Evolutionary conservation across 176 grass and related monocot genomes (phyloP).

Genomic region (Aegilops speltoides): DNA sequence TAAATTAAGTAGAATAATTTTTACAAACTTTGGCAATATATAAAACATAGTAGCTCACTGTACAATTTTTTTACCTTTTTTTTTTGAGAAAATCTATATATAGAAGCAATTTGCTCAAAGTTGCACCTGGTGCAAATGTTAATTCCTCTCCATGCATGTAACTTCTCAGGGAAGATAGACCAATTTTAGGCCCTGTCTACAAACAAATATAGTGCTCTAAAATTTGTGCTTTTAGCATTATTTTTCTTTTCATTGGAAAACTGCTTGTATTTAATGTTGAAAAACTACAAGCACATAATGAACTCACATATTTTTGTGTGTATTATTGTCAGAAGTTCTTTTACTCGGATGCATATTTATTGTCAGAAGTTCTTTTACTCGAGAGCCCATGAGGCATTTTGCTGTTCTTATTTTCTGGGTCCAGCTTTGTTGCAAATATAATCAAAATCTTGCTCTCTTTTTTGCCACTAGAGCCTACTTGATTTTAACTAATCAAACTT

Average conservation of each 20-base stretch:
- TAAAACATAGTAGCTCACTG: neutral
- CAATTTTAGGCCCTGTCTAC: neutral
- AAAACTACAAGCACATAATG: neutral
- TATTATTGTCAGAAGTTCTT: neutral
- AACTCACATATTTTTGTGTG: neutral
- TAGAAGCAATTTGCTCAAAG: neutral
- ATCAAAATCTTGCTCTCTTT: slow-evolving; percentile 15
- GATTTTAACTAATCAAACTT: neutral
- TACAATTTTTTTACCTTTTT: neutral
- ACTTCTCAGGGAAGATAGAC: neutral
- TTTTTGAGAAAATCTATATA: neutral
- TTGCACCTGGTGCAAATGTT: neutral
- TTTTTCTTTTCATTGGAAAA: neutral
- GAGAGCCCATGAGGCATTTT: neutral
- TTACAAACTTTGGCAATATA: slow-evolving; percentile 4
- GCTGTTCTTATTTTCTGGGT: neutral
- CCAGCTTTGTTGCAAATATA: slow-evolving; percentile 42
- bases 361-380: too few species aligned
- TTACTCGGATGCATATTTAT: neutral
- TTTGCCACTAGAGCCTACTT: slow-evolving; percentile 7
- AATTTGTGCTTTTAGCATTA: neutral
- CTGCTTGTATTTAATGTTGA: neutral
- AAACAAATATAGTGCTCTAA: neutral
- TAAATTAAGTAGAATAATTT: slow-evolving; percentile 23
- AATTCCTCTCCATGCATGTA: neutral